A percentile compares a stretch with the other conserved stretches of the same genome.
Evolutionary conservation across 371 early-diverging fungal genomes (phyloP).

Genomic region (Rhizopus microsporus): DNA sequence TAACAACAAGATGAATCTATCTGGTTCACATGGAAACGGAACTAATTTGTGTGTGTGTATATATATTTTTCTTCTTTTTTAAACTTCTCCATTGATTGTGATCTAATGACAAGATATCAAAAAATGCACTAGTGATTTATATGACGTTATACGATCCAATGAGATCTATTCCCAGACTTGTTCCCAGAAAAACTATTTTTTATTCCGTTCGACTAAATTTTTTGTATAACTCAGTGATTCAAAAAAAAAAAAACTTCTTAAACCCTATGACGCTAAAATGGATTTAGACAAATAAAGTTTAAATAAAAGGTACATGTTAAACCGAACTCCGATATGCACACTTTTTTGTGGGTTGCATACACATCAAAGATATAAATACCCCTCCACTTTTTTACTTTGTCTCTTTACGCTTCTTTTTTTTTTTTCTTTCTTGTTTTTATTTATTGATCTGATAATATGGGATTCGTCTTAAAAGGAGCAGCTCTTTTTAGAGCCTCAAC

Average conservation of each 20-base stretch:
- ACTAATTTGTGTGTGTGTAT: too few species aligned
- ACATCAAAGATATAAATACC: constrained; percentile 4
- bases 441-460: constrained; percentile 18
- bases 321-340: constrained; percentile 3
- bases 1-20: too few species aligned
- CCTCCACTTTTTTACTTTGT: neutral
- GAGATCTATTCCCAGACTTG: neutral
- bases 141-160: constrained; percentile 6
- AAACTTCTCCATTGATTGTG: neutral
- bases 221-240: neutral
- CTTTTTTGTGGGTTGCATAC: too few species aligned
- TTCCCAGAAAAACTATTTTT: neutral
- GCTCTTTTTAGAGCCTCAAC: constrained; percentile 43
- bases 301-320: constrained; percentile 3
- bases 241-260: neutral
- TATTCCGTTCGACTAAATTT: neutral
- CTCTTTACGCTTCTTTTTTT: neutral
- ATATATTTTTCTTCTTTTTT: neutral
- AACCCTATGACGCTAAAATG: constrained; percentile 4
- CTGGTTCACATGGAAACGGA: too few species aligned
- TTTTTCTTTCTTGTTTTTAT: constrained; percentile 5
- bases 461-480: constrained; percentile 38
- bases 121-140: too few species aligned
- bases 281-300: neutral
- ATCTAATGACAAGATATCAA: too few species aligned